These are phyloP conservation scores for Neonectria neomacrospora DNA, from an alignment of 2,329 filamentous ascomycete genomes.

Conservation along the genomic window DNA sequence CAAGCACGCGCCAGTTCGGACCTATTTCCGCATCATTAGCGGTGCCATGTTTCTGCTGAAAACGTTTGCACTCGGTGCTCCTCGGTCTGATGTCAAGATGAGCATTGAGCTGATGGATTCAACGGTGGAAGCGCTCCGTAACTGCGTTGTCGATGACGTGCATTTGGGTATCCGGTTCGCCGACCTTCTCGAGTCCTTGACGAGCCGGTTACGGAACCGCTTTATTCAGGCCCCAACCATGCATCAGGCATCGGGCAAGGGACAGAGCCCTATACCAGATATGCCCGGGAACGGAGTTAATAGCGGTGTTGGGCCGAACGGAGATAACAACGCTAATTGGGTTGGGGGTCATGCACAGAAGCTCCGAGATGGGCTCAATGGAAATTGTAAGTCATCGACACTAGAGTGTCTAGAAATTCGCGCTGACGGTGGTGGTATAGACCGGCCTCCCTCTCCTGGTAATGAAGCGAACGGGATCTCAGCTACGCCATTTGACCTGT, in stretches of 20 bases:
- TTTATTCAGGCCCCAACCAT: slow-evolving; percentile 74
- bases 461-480: slow-evolving; percentile 65
- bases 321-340: slow-evolving; percentile 45
- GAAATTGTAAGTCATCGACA: slow-evolving; percentile 49
- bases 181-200: slow-evolving; percentile 82
- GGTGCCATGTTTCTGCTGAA: slow-evolving; percentile 87
- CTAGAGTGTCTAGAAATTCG: not conserved
- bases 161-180: slow-evolving; percentile 87
- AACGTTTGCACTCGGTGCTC: slow-evolving; percentile 84
- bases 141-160: slow-evolving; percentile 85
- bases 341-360: slow-evolving; percentile 53
- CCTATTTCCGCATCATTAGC: slow-evolving; percentile 87
- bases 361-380: slow-evolving; percentile 54
- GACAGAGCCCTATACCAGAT: slow-evolving; percentile 54
- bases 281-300: slow-evolving; percentile 44
- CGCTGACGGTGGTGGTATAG: slow-evolving; percentile 44
- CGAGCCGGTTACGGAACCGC: slow-evolving; percentile 76
- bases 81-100: slow-evolving; percentile 79
- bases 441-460: slow-evolving; percentile 47
- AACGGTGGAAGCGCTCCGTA: slow-evolving; percentile 78
- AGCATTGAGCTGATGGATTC: slow-evolving; percentile 80
- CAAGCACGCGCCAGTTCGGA: slow-evolving; percentile 84
- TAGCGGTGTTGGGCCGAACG: slow-evolving; percentile 39
- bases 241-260: slow-evolving; percentile 54
- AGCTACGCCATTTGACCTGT: slow-evolving; percentile 71